These are phyloP conservation scores for Pyrenophora seminiperda DNA, from an alignment of 2,329 filamentous ascomycete species.

Conservation along the genomic window DNA sequence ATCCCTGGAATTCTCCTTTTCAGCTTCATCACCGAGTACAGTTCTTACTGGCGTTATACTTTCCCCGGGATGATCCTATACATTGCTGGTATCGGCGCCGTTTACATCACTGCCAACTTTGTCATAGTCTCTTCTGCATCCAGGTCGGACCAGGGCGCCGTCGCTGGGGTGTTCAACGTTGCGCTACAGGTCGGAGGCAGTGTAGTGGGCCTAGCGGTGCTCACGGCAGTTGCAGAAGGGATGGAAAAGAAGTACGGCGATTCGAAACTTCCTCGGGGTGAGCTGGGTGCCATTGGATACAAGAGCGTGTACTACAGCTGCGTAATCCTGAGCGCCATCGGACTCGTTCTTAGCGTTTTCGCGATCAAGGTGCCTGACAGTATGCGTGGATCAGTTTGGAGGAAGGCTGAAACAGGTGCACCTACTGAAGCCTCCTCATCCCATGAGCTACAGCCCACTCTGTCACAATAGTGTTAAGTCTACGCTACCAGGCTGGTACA, in stretches of 20 bases:
- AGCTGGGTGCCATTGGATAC: not conserved
- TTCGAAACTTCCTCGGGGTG: not conserved
- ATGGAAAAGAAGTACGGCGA: not conserved
- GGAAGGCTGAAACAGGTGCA: not conserved
- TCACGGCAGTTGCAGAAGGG: not conserved
- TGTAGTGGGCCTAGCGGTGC: not conserved
- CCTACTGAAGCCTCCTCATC: not conserved
- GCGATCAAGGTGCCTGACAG: not conserved
- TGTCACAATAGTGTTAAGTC: not conserved
- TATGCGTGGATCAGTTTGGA: not conserved
- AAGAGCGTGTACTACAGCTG: not conserved
- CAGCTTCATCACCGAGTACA: not conserved
- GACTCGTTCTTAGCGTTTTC: not conserved
- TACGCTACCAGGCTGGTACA: no score
- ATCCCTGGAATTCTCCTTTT: conserved; percentile 5
- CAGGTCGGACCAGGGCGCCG: not conserved
- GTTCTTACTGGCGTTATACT: conserved; percentile 4
- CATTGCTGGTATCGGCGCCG: not conserved
- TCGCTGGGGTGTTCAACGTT: not conserved
- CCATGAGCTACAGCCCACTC: not conserved
- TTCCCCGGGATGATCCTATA: conserved; percentile 1
- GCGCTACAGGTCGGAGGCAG: not conserved
- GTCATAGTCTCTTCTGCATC: not conserved
- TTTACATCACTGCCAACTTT: not conserved
- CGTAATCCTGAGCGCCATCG: not conserved